Evolutionary conservation across 202 grass and related monocot genomes (phyloP).

Genomic region (Carex sylvatica): DNA sequence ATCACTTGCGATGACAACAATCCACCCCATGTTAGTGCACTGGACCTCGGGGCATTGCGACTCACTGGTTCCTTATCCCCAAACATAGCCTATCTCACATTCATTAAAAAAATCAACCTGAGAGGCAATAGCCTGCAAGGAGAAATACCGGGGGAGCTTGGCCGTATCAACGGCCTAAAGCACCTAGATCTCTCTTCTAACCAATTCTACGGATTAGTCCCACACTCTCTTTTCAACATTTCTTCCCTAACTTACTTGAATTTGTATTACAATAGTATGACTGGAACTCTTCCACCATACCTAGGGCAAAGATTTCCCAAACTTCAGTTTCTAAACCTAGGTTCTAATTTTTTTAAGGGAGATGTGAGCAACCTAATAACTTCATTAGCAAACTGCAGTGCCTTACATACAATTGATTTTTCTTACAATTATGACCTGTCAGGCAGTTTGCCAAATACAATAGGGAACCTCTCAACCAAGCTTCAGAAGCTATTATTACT

Average conservation of each 20-base stretch:
- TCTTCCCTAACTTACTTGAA: not conserved
- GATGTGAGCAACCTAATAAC: not conserved
- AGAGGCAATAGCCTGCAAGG: not conserved
- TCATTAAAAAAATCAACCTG: not conserved
- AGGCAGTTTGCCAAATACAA: not conserved
- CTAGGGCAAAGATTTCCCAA: slow-evolving; percentile 17
- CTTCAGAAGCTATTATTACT: not conserved
- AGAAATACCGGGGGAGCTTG: not conserved
- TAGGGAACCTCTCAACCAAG: not conserved
- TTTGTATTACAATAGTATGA: slow-evolving; percentile 21
- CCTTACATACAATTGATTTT: slow-evolving; percentile 14
- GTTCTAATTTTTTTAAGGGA: not conserved
- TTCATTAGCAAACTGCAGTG: slow-evolving; percentile 17
- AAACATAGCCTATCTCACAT: not conserved
- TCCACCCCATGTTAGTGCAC: not conserved
- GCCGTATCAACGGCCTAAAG: slow-evolving; percentile 11
- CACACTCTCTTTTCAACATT: not conserved
- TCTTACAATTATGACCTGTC: not conserved
- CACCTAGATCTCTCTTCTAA: slow-evolving; percentile 29
- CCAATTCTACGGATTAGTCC: slow-evolving; percentile 7
- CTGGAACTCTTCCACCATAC: slow-evolving; percentile 33
- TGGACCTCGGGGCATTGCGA: not conserved
- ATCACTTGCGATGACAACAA: not conserved
- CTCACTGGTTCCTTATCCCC: not conserved
- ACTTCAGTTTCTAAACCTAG: not conserved